A percentile compares a stretch with the other conserved stretches of the same genome.
These are phyloP conservation scores for Solanum aculeatissimum DNA, from an alignment of 305 asterid species.

Conservation along the genomic window DNA sequence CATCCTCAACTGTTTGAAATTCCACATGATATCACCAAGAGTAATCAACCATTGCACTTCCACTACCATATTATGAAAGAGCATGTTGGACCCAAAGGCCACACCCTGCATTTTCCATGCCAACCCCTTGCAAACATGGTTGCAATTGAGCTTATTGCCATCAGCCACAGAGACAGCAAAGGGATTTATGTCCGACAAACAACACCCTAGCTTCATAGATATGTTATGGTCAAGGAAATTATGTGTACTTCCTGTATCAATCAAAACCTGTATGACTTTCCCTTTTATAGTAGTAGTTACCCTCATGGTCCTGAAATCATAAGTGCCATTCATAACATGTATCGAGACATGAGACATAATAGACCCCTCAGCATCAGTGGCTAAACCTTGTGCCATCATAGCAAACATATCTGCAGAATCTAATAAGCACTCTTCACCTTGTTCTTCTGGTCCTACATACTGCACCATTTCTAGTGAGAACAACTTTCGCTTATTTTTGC, in stretches of 20 bases:
- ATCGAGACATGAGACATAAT: neutral
- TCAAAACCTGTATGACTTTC: too few relatives aligned
- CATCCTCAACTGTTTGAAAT: too few relatives aligned
- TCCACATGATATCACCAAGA: too few relatives aligned
- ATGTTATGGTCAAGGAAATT: too few relatives aligned
- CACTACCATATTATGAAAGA: neutral
- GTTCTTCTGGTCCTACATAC: neutral
- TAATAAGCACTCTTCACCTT: neutral
- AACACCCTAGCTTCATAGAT: neutral
- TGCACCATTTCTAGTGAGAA: neutral
- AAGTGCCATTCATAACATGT: neutral
- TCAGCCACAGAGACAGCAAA: neutral
- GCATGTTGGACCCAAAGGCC: neutral
- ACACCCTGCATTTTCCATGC: neutral
- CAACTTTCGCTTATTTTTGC: neutral
- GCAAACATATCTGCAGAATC: neutral
- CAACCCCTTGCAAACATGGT: neutral
- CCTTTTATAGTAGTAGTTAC: neutral
- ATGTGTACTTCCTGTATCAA: too few relatives aligned
- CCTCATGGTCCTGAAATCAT: neutral
- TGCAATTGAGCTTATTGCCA: neutral
- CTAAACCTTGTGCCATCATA: neutral
- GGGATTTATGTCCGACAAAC: neutral
- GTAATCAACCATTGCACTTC: too few relatives aligned
- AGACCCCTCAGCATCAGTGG: neutral